Conservation (phyloP, 2,329 filamentous ascomycete genomes). For the Fusarium pininemorale region DNA sequence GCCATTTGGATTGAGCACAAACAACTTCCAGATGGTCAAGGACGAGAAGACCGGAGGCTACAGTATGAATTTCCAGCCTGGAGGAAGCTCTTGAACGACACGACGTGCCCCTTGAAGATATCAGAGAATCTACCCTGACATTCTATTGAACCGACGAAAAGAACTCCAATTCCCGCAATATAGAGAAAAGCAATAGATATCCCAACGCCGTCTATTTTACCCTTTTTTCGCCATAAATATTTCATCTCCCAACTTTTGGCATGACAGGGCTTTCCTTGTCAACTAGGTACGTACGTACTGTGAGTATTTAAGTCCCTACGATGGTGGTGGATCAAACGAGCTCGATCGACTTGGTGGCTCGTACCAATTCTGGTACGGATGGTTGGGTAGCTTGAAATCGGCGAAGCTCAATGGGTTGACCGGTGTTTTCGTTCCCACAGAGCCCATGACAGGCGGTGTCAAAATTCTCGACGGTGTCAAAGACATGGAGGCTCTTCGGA, state of each 20-base stretch:
- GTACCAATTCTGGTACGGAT: slow-evolving; percentile 84
- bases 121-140: background rate
- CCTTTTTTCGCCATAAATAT: background rate
- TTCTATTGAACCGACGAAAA: background rate
- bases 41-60: slow-evolving; percentile 91
- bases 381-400: slow-evolving; percentile 80
- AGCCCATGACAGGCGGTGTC: slow-evolving; percentile 42
- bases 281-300: background rate
- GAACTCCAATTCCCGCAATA: background rate
- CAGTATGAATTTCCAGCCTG: slow-evolving; percentile 81
- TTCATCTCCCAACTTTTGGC: background rate
- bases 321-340: slow-evolving; percentile 26
- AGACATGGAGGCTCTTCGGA: slow-evolving; percentile 15
- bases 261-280: background rate
- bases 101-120: background rate
- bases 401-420: slow-evolving; percentile 78
- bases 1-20: slow-evolving; percentile 91
- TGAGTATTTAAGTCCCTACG: background rate
- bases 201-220: slow-evolving; percentile 20
- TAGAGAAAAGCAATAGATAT: slow-evolving; percentile 34
- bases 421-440: slow-evolving; percentile 49
- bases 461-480: slow-evolving; percentile 25
- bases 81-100: slow-evolving; percentile 27
- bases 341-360: slow-evolving; percentile 69
- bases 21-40: slow-evolving; percentile 94